Evolutionary conservation across 192 early-diverging fungal species (phyloP), one percentile per base, ranked within the genome.

Genomic region (Umbelopsis ramanniana): DNA sequence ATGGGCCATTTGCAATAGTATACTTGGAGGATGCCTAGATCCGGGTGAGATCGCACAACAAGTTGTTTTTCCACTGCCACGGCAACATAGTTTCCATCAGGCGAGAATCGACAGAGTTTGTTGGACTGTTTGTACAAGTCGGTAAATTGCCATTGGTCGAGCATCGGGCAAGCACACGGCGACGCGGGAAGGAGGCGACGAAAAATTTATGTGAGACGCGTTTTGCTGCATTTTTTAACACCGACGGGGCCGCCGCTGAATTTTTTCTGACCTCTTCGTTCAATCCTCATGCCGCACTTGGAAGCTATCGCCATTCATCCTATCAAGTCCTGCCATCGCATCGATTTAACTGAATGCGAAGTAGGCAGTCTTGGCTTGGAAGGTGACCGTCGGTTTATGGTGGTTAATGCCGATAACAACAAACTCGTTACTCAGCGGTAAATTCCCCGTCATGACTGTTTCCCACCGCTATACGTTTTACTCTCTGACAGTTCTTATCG

Each of bases 41-140:
- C 81, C 14, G 83, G 73, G 47, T 93, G 84, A 46, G 66, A 26
- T 23, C 94, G 88, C 73, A 96, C 83, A 22, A 94, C 84, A 26
- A 96, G 81, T 17, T 88, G 83, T 40, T 83, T 81, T 19, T 86
- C 79, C 3, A 91, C 87, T 33, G 79, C 89, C 10, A 87, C 91
- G n/a, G 93, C 94, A 15, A 96, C 78, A 70, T 88, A 89, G 26
- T 81, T 79, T 4, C 80, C 84, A 60, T 86, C 74, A 2, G 91
- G 91, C 6, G 91, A 92, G 72, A 89, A 92, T 38, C 76, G 68
- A 14, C 77, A 81, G 24, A 92, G 83, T 29, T 72, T 78, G 12
- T 72, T 70, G 7, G 86, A 81, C 55, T 91, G 90, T 57, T 88
- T 92, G 85, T 84, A 93, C 17, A 74, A 29, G 63, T 78, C 57